Base-by-base conservation (phyloP, 148 eudicot species). In the Simmondsia chinensis region DNA sequence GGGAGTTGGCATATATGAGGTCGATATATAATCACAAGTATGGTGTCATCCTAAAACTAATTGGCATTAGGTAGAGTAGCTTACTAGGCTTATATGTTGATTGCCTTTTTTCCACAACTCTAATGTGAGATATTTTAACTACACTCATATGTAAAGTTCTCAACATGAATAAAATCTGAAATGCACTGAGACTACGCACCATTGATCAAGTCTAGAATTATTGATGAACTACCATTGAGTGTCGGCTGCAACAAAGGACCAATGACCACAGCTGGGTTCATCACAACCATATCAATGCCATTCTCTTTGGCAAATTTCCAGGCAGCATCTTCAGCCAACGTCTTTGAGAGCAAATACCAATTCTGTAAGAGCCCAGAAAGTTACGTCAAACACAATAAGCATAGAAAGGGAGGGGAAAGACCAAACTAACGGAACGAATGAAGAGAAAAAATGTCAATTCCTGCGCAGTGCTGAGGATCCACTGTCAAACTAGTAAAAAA, bases 241-340 rank as follows among this genome's bases (percentile, higher is more conserved):
- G 48, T 62, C 20, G 60, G 55, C 33, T 62, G 64, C 29, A 68
- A 52, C 33, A 56, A 6, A 22, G 68, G 68, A 33, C 73, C 73
- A 25, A 62, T 41, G 7, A 68, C 60, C 54, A 59, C 25, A 29
- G 40, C 64, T 7, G 68, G 73, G 42, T 40, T 45, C 7, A 62
- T 39, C 2, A 46, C 8, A 2, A 56, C 33, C 50, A 61, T 33
- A 51, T 61, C 60, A 7, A 68, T 39, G 19, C 54, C 48, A 11
- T 51, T 28, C 46, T 56, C 60, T 46, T 51, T 61, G 7, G 45
- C 55, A 52, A 56, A 62, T 20, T 62, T 57, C 68, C 73, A 61
- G 6, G 73, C 73, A 39, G 60, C 64, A 18, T 68, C 60, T 39
- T 61, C 73, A 7, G 73, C 73, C 56, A 61, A 35, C 1, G 67